Evolutionary conservation across 148 eudicot genomes (phyloP), one percentile per base, ranked within the genome.

Genomic region (Pouteria glomerata): DNA sequence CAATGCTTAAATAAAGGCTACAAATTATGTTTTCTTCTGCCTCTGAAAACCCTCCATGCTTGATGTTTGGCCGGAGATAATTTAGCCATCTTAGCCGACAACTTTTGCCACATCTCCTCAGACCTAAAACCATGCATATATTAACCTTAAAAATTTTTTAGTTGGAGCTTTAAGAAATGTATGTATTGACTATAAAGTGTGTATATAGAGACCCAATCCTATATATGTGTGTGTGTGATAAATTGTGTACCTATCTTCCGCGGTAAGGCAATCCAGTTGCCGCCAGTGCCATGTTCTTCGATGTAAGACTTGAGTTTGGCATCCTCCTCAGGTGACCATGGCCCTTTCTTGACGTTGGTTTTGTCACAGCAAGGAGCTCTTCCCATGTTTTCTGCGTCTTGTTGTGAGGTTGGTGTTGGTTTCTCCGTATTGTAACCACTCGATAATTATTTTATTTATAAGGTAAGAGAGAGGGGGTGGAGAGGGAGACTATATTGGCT

Each of bases 21-120:
- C 86, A 83, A 34, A 85, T 85, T 72, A 85, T 85, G 83, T 78
- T 74, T 23, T 85, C 89, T 72, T 85, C 89, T 45, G 83, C 86
- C 74, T 85, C 89, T 0, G 89, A 82, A 42, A 85, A 85, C 23
- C 83, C 86, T 42, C 89, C 89, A 57, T 85, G 89, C 68, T 77
- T 80, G 69, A 85, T 83, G 67, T 85, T 81, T 26, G 89, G 86
- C n/a, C 89, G 68, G 61, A 85, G 85, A 50, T 85, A 85, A 65
- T 85, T 85, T 74, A 85, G 31, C 89, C 89, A 85, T 23, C 89
- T 79, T n/a, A 85, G 84, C 13, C 89, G 82, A 48, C 89, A 83
- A 64, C 78, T 75, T 39, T 75, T 75, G 13, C 78, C 78, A 15
- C 97, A 91, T 78, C 97, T 85, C 84, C 81, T 88, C 3, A 91